phyloP scores from a whole-genome alignment of 202 grass and related monocot genomes.

The Cymbopogon flexuosus region DNA sequence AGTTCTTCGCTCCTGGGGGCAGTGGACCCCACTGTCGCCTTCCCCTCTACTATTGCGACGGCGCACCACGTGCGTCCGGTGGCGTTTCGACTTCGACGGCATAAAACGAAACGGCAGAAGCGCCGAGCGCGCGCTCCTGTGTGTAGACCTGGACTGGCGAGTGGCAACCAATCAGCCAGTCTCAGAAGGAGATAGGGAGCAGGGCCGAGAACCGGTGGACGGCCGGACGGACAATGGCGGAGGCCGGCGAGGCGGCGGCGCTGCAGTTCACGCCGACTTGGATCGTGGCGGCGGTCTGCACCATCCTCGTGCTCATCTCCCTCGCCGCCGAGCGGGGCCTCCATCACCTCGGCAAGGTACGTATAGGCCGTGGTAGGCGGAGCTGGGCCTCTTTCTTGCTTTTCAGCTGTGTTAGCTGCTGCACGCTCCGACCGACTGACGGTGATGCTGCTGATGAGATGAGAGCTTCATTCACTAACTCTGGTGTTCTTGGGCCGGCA shows the following conservation, averaged over 20 bases:
- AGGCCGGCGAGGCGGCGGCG: slow-evolving; percentile 25
- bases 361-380: no score
- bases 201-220: neutral
- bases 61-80: neutral
- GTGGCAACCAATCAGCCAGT: neutral
- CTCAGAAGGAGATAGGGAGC: neutral
- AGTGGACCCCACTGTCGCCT: neutral
- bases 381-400: neutral
- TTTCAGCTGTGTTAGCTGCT: neutral
- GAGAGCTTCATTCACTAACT: neutral
- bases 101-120: neutral
- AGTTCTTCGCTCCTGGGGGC: neutral
- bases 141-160: neutral
- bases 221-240: neutral
- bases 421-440: neutral
- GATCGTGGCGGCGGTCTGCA: slow-evolving; percentile 82
- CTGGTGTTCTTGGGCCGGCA: neutral
- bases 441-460: neutral
- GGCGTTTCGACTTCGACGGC: neutral
- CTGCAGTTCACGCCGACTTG: slow-evolving; percentile 86
- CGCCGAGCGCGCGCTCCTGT: no score
- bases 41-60: slow-evolving; percentile 13
- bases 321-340: slow-evolving; percentile 63
- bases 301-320: slow-evolving; percentile 67
- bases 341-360: slow-evolving; percentile 74